Evolutionary conservation across 2,329 filamentous ascomycete genomes (phyloP).

Genomic region (Botryotinia globosa): DNA sequence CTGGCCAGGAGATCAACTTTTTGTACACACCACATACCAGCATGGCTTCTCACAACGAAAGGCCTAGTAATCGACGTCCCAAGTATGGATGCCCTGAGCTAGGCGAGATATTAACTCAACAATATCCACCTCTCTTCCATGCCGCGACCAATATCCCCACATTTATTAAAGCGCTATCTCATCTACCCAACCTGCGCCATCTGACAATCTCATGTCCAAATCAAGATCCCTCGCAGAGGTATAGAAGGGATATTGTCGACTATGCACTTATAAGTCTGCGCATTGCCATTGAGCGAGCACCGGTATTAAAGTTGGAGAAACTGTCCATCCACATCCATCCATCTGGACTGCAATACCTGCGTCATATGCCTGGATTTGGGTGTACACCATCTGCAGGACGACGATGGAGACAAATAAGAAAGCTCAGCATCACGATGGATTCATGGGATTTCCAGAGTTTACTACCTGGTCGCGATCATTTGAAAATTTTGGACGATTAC

Average conservation of each 20-base stretch:
- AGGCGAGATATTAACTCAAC: constrained; percentile 76
- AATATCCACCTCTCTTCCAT: constrained; percentile 87
- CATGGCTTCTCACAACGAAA: constrained; percentile 55
- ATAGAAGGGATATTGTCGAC: constrained; percentile 76
- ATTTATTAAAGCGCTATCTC: constrained; percentile 72
- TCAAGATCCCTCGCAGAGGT: constrained; percentile 65
- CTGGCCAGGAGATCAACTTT: constrained; percentile 75
- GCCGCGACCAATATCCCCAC: constrained; percentile 83
- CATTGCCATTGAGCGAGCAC: constrained; percentile 74
- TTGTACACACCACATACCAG: constrained; percentile 76
- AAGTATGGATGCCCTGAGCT: constrained; percentile 80
- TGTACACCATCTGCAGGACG: constrained; percentile 67
- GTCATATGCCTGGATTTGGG: constrained; percentile 71
- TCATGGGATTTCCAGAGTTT: constrained; percentile 62
- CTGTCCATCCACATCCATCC: constrained; percentile 76
- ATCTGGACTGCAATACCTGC: constrained; percentile 72
- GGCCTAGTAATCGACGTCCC: constrained; percentile 44
- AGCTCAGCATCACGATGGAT: constrained; percentile 70
- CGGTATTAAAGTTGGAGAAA: constrained; percentile 62
- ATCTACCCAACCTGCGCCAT: constrained; percentile 68
- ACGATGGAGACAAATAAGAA: constrained; percentile 75
- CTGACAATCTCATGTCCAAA: constrained; percentile 74
- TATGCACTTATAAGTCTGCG: constrained; percentile 85
- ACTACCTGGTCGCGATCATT: constrained; percentile 63
- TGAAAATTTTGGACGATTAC: constrained; percentile 79